Conservation (phyloP, 805 yeast species). For the Yamadazyma ubonensis region DNA sequence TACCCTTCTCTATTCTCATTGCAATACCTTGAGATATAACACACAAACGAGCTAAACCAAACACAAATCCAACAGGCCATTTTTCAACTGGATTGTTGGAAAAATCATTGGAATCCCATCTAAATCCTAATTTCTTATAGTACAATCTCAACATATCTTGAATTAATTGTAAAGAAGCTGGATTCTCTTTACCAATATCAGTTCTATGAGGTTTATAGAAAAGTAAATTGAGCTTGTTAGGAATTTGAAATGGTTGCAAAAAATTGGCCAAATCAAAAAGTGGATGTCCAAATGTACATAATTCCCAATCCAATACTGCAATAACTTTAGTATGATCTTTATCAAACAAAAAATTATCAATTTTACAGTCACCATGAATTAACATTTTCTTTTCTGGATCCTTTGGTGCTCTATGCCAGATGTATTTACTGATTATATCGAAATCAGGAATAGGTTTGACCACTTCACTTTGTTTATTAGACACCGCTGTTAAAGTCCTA, state of each 20-base stretch:
- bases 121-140: slow-evolving; percentile 24
- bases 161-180: slow-evolving; percentile 15
- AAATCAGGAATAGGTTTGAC: slow-evolving; percentile 52
- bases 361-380: slow-evolving; percentile 65
- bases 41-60: slow-evolving; percentile 53
- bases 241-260: slow-evolving; percentile 52
- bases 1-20: slow-evolving; percentile 51
- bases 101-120: slow-evolving; percentile 33
- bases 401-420: slow-evolving; percentile 43
- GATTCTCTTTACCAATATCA: slow-evolving; percentile 32
- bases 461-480: slow-evolving; percentile 31
- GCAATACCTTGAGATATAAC: slow-evolving; percentile 65
- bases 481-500: slow-evolving; percentile 45
- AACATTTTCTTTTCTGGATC: slow-evolving; percentile 46
- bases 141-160: slow-evolving; percentile 18
- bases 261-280: slow-evolving; percentile 60
- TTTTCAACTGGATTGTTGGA: slow-evolving; percentile 43
- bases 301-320: slow-evolving; percentile 66
- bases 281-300: slow-evolving; percentile 65
- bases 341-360: slow-evolving; percentile 62
- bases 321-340: slow-evolving; percentile 48
- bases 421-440: slow-evolving; percentile 40
- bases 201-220: slow-evolving; percentile 28
- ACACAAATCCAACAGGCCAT: slow-evolving; percentile 56
- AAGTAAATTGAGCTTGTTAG: slow-evolving; percentile 34